These are phyloP conservation scores for Globisporangium camurandrum DNA, from an alignment of 352 stramenopile genomes.

Conservation along the genomic window DNA sequence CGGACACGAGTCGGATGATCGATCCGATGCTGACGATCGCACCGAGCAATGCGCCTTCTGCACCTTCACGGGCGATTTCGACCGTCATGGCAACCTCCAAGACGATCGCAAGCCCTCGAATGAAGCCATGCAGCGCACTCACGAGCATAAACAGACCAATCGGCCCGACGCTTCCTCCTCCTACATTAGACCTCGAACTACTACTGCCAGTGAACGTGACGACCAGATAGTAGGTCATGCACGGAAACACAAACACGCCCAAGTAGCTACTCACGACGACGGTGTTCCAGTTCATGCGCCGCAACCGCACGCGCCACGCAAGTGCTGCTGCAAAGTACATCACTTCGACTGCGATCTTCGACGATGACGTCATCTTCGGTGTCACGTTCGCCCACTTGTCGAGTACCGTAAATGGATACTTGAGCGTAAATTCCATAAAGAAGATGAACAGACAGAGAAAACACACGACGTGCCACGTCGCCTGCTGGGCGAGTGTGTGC, in stretches of 20 bases:
- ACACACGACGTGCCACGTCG: conserved; percentile 25
- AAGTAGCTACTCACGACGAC: conserved; percentile 20
- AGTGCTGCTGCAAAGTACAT: conserved; percentile 22
- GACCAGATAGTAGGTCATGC: conserved; percentile 18
- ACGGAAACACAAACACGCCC: conserved; percentile 18
- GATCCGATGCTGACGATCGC: conserved; percentile 33
- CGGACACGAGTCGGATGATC: conserved; percentile 25
- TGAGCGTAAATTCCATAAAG: conserved; percentile 39
- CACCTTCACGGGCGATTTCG: conserved; percentile 34
- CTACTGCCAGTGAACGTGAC: conserved; percentile 19
- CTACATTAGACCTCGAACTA: too few relatives aligned
- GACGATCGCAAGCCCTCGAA: conserved; percentile 24
- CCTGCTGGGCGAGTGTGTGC: conserved; percentile 21
- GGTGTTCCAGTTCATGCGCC: conserved; percentile 28
- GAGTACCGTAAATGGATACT: conserved; percentile 26
- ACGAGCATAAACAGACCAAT: conserved; percentile 28
- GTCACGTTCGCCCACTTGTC: conserved; percentile 34
- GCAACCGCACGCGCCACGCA: conserved; percentile 23
- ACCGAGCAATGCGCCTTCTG: conserved; percentile 32
- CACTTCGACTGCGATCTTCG: conserved; percentile 20
- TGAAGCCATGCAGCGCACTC: conserved; percentile 25
- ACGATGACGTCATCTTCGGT: conserved; percentile 18
- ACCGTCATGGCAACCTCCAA: conserved; percentile 28
- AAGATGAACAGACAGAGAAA: conserved; percentile 42
- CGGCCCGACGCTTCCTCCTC: too few relatives aligned